phyloP scores from a whole-genome alignment of 2,329 filamentous ascomycete species.

The Pseudogymnoascus sp. region DNA sequence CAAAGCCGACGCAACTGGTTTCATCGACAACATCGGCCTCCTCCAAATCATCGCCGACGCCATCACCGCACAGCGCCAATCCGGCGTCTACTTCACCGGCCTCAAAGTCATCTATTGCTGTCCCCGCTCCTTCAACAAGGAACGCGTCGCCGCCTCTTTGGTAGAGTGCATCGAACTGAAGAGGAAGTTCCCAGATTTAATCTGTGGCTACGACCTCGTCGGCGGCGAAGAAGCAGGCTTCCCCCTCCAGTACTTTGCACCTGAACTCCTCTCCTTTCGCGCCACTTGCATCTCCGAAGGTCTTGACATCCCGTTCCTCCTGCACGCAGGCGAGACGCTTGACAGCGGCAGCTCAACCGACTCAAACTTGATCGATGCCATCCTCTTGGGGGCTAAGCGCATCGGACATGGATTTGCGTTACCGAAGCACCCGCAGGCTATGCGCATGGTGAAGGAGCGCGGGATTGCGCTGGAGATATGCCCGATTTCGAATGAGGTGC shows the following conservation, averaged over 20 bases:
- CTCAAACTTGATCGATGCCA: conserved; percentile 60
- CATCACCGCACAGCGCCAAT: conserved; percentile 35
- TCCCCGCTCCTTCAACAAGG: conserved; percentile 48
- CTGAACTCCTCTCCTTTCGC: conserved; percentile 49
- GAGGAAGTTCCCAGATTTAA: conserved; percentile 44
- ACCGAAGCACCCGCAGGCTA: conserved; percentile 56
- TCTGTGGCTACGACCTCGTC: conserved; percentile 64
- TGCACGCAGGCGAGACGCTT: conserved; percentile 69
- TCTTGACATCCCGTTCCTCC: conserved; percentile 61
- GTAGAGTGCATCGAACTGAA: conserved; percentile 56
- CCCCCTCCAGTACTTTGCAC: conserved; percentile 48
- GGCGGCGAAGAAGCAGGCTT: conserved; percentile 54
- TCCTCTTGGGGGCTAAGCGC: conserved; percentile 56
- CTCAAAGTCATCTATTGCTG: conserved; percentile 67
- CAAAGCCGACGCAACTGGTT: conserved; percentile 43
- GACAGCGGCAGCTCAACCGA: conserved; percentile 56
- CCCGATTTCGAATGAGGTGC: conserved; percentile 68
- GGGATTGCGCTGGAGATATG: conserved; percentile 66
- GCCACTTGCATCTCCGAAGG: conserved; percentile 38
- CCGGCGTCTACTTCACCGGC: conserved; percentile 46
- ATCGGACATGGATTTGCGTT: conserved; percentile 69
- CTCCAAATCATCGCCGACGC: conserved; percentile 52
- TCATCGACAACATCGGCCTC: conserved; percentile 49
- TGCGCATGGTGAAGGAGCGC: conserved; percentile 54
- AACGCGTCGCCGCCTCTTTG: conserved; percentile 43